A percentile compares a stretch with the other conserved stretches of the same genome.
These are phyloP conservation scores for Alnus rubra DNA, from an alignment of 306 rosid genomes.

Conservation along the genomic window DNA sequence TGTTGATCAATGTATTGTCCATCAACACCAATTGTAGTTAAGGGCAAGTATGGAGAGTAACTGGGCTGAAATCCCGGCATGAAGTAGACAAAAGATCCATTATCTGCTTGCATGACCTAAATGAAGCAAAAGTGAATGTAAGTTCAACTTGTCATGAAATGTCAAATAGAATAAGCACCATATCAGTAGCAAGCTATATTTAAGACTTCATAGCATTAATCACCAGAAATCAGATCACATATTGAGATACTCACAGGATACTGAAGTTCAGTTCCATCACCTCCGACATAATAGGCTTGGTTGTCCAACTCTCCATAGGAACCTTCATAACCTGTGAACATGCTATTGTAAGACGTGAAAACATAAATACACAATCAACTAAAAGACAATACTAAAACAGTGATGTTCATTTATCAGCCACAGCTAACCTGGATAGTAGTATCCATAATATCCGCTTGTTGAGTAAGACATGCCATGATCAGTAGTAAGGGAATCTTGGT, in stretches of 20 bases:
- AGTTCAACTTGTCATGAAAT: conserved; percentile 10
- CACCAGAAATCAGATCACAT: not conserved
- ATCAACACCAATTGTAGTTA: conserved; percentile 49
- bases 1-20: conserved; percentile 63
- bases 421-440: conserved; percentile 73
- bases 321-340: conserved; percentile 69
- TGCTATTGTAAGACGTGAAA: conserved; percentile 49
- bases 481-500: conserved; percentile 39
- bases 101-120: conserved; percentile 89
- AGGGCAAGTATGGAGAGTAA: conserved; percentile 51
- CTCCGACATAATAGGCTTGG: conserved; percentile 67
- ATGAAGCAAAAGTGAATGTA: conserved; percentile 34
- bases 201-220: not conserved
- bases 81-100: conserved; percentile 72
- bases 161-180: not conserved
- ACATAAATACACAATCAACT: conserved; percentile 39
- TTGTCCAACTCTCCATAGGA: conserved; percentile 56
- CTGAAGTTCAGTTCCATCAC: conserved; percentile 55
- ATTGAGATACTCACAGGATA: conserved; percentile 61
- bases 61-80: conserved; percentile 76
- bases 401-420: conserved; percentile 11
- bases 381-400: conserved; percentile 15
- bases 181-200: not conserved
- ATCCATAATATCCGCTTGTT: conserved; percentile 56
- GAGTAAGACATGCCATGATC: conserved; percentile 45